These are phyloP conservation scores for Citrus glauca DNA, from an alignment of 345 rosid species.

Conservation along the genomic window DNA sequence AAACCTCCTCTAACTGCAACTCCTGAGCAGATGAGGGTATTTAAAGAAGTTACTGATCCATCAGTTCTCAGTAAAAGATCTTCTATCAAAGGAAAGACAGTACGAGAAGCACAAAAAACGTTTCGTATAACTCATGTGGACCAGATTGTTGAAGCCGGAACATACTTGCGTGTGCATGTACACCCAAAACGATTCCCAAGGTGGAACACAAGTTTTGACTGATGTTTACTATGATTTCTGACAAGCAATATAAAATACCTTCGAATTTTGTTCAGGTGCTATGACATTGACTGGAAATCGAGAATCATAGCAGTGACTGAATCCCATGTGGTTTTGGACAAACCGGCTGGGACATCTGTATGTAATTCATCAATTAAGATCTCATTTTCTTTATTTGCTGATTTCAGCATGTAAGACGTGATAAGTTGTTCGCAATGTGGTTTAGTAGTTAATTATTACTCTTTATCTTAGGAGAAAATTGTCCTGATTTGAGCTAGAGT, in stretches of 20 bases:
- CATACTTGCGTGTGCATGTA: constrained; percentile 78
- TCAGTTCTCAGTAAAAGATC: constrained; percentile 55
- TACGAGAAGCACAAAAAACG: constrained; percentile 89
- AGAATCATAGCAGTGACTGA: constrained; percentile 68
- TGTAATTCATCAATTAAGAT: constrained; percentile 24
- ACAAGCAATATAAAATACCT: neutral
- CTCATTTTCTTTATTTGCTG: neutral
- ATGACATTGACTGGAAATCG: constrained; percentile 87
- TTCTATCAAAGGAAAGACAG: constrained; percentile 80
- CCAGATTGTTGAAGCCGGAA: constrained; percentile 76
- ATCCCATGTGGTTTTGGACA: constrained; percentile 81
- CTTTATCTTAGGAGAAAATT: neutral
- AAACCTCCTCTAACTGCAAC: constrained; percentile 83
- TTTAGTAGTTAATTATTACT: neutral
- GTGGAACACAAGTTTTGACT: constrained; percentile 23
- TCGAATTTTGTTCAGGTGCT: constrained; percentile 49
- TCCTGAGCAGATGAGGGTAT: constrained; percentile 55
- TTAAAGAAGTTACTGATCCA: constrained; percentile 66
- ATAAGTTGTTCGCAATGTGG: neutral
- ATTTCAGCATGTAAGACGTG: neutral
- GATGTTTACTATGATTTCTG: neutral
- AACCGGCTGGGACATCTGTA: constrained; percentile 95
- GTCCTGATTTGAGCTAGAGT: neutral
- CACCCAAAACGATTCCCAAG: constrained; percentile 96
- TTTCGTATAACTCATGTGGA: constrained; percentile 59